Conservation (phyloP, 257 asterid species). For the Solanum pennellii region DNA sequence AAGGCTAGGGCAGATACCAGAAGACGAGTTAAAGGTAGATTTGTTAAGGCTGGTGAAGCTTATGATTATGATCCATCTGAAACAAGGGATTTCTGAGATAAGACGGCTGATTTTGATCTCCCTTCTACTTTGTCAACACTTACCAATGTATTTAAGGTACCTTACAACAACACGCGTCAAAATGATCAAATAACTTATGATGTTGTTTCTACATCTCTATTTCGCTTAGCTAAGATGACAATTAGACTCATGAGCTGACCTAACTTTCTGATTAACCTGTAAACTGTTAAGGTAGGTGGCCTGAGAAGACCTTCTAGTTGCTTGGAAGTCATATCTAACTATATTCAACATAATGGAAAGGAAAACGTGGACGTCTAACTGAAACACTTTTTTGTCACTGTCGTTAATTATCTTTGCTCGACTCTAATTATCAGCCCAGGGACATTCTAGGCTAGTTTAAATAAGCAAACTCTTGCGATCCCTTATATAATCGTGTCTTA, state of each 20-base stretch:
- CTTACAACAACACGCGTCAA: not conserved
- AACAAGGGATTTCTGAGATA: slow-evolving; percentile 20
- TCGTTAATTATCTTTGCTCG: not conserved
- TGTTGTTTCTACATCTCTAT: not conserved
- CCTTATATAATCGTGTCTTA: not conserved
- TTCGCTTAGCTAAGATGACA: not conserved
- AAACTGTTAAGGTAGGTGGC: not conserved
- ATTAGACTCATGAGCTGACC: not conserved
- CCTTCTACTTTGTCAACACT: not conserved
- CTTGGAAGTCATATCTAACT: not conserved
- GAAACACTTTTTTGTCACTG: not conserved
- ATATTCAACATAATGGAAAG: not conserved
- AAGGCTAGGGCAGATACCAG: slow-evolving; percentile 92
- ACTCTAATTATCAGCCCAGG: not conserved
- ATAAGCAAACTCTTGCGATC: not conserved
- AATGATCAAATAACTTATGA: not conserved
- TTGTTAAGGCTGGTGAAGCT: slow-evolving; percentile 74
- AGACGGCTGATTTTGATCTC: not conserved
- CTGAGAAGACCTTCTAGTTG: not conserved
- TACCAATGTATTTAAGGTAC: not conserved
- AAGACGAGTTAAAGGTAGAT: slow-evolving; percentile 84
- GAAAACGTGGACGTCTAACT: not conserved
- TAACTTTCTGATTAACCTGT: not conserved
- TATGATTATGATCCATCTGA: slow-evolving; percentile 41
- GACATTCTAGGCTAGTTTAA: not conserved